Conservation (phyloP, 2,329 filamentous ascomycete genomes). For the Juglanconis oblonga region DNA sequence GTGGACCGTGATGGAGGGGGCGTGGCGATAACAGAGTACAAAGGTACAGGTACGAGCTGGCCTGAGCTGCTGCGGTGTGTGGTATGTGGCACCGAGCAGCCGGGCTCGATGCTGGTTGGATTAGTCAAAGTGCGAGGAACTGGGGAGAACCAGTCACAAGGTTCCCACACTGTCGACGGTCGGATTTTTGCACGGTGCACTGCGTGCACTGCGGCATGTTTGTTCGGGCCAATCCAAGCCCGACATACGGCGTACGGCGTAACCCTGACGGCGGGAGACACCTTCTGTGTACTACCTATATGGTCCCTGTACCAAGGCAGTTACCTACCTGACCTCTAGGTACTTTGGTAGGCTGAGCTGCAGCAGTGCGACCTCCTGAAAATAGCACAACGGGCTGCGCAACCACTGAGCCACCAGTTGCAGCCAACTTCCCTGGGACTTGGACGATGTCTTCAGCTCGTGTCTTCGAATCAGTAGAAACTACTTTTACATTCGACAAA, state of each 20-base stretch:
- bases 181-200: slow-evolving; percentile 6
- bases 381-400: slow-evolving; percentile 15
- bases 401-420: background rate
- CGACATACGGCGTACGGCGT: background rate
- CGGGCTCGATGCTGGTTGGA: background rate
- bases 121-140: slow-evolving; percentile 20
- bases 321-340: no score
- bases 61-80: background rate
- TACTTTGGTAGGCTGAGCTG: slow-evolving; percentile 4
- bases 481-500: background rate
- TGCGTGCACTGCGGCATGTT: background rate
- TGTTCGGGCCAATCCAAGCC: background rate
- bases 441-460: background rate
- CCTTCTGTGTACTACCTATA: no score
- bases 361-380: slow-evolving; percentile 10
- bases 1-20: slow-evolving; percentile 20
- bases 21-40: slow-evolving; percentile 21
- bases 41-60: slow-evolving; percentile 1
- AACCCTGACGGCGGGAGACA: background rate
- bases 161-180: slow-evolving; percentile 13
- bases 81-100: background rate
- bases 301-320: no score
- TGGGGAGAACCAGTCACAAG: slow-evolving; percentile 14
- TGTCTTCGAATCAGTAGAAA: background rate
- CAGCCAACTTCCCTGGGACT: background rate